phyloP scores from a whole-genome alignment of 164 flowering plant species.

The Brasenia schreberi region DNA sequence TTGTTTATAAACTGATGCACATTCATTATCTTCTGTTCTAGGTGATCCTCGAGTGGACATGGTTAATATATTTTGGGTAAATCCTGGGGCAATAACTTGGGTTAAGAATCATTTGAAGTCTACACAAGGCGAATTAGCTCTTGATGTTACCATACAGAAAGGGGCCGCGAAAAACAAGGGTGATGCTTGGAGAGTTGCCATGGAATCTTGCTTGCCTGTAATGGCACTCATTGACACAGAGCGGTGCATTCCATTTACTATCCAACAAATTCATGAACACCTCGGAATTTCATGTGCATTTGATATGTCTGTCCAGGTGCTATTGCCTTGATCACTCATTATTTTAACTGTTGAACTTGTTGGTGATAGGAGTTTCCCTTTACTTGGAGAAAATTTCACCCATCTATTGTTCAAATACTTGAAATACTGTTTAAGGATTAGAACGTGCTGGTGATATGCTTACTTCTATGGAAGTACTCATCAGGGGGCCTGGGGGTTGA shows the following conservation, averaged over 20 bases:
- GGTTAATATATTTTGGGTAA: conserved; percentile 60
- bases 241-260: no score
- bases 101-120: conserved; percentile 28
- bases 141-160: conserved; percentile 67
- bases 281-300: conserved; percentile 16
- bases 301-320: conserved; percentile 51
- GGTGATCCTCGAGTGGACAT: conserved; percentile 64
- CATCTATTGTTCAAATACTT: no score
- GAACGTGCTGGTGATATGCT: no score
- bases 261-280: conserved; percentile 9
- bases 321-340: background rate
- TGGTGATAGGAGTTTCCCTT: no score
- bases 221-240: no score
- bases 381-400: no score
- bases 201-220: no score
- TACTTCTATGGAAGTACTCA: no score
- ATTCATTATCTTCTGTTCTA: conserved; percentile 8
- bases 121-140: conserved; percentile 59
- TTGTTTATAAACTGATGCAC: background rate
- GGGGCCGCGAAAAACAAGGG: conserved; percentile 57
- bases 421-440: no score
- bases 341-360: no score
- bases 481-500: no score
- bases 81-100: conserved; percentile 55
- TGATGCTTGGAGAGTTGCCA: conserved; percentile 66